Conservation (phyloP, 2,329 filamentous ascomycete genomes). For the Balansia obtecta region DNA sequence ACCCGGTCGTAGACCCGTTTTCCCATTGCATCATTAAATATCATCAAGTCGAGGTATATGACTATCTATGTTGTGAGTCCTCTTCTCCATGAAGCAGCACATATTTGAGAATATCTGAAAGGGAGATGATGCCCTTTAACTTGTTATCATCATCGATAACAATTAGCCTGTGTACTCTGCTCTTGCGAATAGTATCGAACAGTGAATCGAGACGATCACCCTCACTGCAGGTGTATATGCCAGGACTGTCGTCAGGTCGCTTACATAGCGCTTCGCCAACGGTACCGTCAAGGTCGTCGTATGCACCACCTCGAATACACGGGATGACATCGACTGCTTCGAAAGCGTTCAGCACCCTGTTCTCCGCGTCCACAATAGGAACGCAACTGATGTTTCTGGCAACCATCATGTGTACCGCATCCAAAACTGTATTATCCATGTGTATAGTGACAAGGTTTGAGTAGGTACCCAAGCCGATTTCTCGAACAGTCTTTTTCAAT, state of each 20-base stretch:
- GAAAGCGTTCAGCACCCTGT: conserved; percentile 82
- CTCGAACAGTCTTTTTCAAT: conserved; percentile 74
- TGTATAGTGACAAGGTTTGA: conserved; percentile 64
- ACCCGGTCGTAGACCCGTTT: not conserved
- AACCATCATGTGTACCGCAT: conserved; percentile 89
- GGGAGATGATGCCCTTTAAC: conserved; percentile 77
- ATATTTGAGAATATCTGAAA: conserved; percentile 95
- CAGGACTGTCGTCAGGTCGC: conserved; percentile 80
- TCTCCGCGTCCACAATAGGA: conserved; percentile 73
- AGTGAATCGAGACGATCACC: conserved; percentile 90
- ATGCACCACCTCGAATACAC: conserved; percentile 83
- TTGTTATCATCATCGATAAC: conserved; percentile 84
- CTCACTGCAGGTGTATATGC: conserved; percentile 90
- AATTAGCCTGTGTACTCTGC: conserved; percentile 82
- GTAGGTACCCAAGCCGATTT: conserved; percentile 80
- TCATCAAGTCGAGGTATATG: not conserved
- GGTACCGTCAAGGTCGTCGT: conserved; percentile 76
- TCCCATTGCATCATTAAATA: not conserved
- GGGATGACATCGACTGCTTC: conserved; percentile 96
- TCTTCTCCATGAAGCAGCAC: conserved; percentile 72
- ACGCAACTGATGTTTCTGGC: conserved; percentile 89
- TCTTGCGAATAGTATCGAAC: conserved; percentile 93
- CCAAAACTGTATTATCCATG: conserved; percentile 86
- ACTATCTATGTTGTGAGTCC: conserved; percentile 19
- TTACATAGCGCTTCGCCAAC: conserved; percentile 85